Base-by-base conservation (phyloP, 768 basidiomycete species). In the Phylloporus sp. region DNA sequence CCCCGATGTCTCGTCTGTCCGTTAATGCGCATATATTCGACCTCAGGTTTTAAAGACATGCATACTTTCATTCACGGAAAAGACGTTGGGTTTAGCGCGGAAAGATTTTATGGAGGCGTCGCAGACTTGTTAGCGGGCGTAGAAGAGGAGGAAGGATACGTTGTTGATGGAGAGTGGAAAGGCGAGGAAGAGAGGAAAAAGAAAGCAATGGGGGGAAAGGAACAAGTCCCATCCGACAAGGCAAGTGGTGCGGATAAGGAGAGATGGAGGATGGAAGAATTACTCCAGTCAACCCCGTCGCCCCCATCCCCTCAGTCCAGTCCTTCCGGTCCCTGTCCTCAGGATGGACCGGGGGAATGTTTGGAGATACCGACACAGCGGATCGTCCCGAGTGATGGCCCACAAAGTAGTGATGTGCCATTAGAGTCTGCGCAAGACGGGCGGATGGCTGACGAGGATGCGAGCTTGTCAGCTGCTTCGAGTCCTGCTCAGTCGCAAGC, bases 81-180 rank as follows among this genome's bases (percentile, higher is more conserved):
- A 46, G 85, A 90, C 52, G 91, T 98, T 61, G 81, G 86, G 48
- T 98, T 96, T 72, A 84, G 85, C 46, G 91, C 92, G 3, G 88
- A 86, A 18, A 90, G 86, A 9, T 97, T 97, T 65, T 97, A 95
- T 61, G 78, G 90, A 6, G 83, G 86, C 32, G 78, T 92, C 35
- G 86, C 76, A 7, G 86, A 91, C 61, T 77, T 86, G 69, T 69
- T 92, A 22, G 87, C 90, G 3, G 74, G 77, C 9, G 81, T 83
- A 41, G 90, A 89, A 22, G 90, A 91, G 58, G 80, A 79, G 1
- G 73, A 74, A 49, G 62, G 61, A 9, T 56, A 56, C 20, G 47
- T 58, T 23, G 48, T 58, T 23, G 53, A 60, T 20, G 53, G 63
- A 10, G 38, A 40, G 24, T 60, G 63, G 50, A 36, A 42, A 28